Evolutionary conservation across 2,329 filamentous ascomycete species (phyloP).

Genomic region (Trichoderma guizhouense): DNA sequence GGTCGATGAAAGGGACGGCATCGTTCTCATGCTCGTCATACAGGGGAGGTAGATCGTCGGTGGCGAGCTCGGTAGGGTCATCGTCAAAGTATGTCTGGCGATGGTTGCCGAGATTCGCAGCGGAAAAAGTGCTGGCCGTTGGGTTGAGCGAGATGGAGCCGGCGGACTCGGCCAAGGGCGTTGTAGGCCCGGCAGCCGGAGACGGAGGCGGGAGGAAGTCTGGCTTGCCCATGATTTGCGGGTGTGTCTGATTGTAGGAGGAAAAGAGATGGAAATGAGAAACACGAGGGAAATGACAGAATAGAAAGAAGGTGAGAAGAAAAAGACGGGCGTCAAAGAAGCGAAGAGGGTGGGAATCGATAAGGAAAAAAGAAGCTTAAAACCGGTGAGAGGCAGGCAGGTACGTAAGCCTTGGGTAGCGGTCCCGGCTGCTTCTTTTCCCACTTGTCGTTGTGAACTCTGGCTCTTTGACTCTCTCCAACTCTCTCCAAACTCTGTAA

Average conservation of each 20-base stretch:
- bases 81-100: constrained; percentile 35
- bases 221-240: constrained; percentile 27
- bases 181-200: constrained; percentile 12
- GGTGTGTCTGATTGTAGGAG: too few species aligned
- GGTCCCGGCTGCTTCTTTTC: neutral
- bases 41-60: constrained; percentile 44
- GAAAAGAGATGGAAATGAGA: too few species aligned
- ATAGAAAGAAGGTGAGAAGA: neutral
- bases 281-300: neutral
- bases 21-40: constrained; percentile 39
- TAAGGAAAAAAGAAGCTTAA: constrained; percentile 13
- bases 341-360: neutral
- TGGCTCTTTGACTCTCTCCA: neutral
- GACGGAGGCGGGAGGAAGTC: constrained; percentile 19
- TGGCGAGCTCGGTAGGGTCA: constrained; percentile 34
- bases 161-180: constrained; percentile 27
- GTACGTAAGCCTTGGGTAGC: neutral
- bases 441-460: neutral
- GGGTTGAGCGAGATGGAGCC: constrained; percentile 29
- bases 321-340: neutral
- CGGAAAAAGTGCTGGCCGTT: constrained; percentile 20
- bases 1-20: constrained; percentile 22
- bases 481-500: neutral
- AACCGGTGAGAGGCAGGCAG: neutral
- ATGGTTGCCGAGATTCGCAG: constrained; percentile 5